A percentile compares a stretch with the other conserved stretches of the same genome.
phyloP scores from a whole-genome alignment of 768 basidiomycete species.

The Sporobolomyces roseus region DNA sequence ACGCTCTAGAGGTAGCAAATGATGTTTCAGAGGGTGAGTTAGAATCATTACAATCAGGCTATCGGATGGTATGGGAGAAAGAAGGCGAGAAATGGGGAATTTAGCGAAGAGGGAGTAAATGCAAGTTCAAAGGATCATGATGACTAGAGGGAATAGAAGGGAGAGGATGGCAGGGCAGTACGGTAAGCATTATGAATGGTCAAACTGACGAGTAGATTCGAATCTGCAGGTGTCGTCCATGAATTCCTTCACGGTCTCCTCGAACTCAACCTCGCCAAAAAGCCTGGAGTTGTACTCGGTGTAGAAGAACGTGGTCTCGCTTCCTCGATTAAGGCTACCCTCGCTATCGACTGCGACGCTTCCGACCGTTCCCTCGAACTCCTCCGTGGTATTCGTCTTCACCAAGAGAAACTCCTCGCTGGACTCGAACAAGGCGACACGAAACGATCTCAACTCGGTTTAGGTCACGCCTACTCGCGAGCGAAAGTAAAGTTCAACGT shows the following conservation, averaged over 20 bases:
- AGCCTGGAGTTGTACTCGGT: slow-evolving; percentile 63
- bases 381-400: slow-evolving; percentile 85
- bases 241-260: slow-evolving; percentile 76
- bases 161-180: no score
- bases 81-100: not conserved
- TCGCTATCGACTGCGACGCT: slow-evolving; percentile 71
- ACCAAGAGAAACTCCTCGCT: slow-evolving; percentile 82
- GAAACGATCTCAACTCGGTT: slow-evolving; percentile 86
- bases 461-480: slow-evolving; percentile 95
- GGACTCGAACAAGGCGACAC: slow-evolving; percentile 85
- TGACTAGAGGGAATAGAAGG: no score
- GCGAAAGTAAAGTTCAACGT: slow-evolving; percentile 98
- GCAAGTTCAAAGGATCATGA: no score
- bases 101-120: no score
- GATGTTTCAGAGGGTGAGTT: slow-evolving; percentile 86
- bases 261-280: slow-evolving; percentile 75
- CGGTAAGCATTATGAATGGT: no score
- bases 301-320: slow-evolving; percentile 73
- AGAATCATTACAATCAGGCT: not conserved
- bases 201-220: not conserved
- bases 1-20: slow-evolving; percentile 79
- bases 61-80: not conserved
- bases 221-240: slow-evolving; percentile 67
- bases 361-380: slow-evolving; percentile 77
- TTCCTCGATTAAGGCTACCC: slow-evolving; percentile 67